phyloP scores from a whole-genome alignment of 73 alveolate genomes.

The Breviolum minutum region DNA sequence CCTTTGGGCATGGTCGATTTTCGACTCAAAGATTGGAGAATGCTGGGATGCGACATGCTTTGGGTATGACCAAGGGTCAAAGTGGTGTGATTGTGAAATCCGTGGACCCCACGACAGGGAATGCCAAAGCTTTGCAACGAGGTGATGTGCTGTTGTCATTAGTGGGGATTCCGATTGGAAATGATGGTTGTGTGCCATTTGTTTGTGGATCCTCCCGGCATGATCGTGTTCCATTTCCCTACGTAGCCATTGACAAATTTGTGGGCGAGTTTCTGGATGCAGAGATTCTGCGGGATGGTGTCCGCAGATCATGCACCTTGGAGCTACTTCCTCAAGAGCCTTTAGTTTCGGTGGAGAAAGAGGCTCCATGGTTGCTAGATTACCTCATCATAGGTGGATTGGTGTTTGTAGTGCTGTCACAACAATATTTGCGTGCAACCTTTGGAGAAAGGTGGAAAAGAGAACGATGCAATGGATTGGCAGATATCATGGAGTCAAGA shows the following conservation, averaged over 20 bases:
- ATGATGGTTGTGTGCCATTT: slow-evolving; percentile 80
- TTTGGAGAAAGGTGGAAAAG: slow-evolving; percentile 83
- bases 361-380: slow-evolving; percentile 93
- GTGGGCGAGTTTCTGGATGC: slow-evolving; percentile 88
- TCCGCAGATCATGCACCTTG: slow-evolving; percentile 16
- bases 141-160: slow-evolving; percentile 72
- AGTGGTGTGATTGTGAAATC: slow-evolving; percentile 80
- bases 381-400: slow-evolving; percentile 71
- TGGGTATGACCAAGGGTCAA: slow-evolving; percentile 20
- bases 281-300: slow-evolving; percentile 65
- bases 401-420: slow-evolving; percentile 72
- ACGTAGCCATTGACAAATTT: slow-evolving; percentile 51
- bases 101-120: slow-evolving; percentile 45
- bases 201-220: slow-evolving; percentile 75
- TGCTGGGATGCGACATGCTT: slow-evolving; percentile 73
- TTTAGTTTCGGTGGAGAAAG: slow-evolving; percentile 80
- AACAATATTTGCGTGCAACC: slow-evolving; percentile 77
- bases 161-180: slow-evolving; percentile 70
- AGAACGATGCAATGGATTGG: slow-evolving; percentile 81
- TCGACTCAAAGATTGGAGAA: slow-evolving; percentile 54
- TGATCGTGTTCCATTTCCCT: slow-evolving; percentile 76
- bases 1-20: slow-evolving; percentile 78
- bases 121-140: slow-evolving; percentile 49
- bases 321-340: slow-evolving; percentile 83
- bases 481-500: slow-evolving; percentile 74